Conservation (phyloP, 2,329 filamentous ascomycete species). For the Tolypocladium sp. region DNA sequence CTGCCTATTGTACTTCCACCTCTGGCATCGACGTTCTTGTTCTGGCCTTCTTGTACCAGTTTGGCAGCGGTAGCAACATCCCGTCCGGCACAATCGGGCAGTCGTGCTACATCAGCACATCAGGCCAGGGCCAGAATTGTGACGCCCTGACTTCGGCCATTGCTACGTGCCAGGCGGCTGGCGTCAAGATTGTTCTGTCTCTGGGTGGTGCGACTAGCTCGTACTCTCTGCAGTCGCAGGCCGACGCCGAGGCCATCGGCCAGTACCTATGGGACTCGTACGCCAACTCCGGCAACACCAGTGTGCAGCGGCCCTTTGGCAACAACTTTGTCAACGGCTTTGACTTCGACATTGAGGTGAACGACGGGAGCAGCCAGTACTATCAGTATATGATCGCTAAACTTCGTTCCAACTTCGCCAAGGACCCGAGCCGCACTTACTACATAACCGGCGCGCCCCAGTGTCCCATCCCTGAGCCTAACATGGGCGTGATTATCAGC, state of each 20-base stretch:
- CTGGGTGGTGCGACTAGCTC: constrained; percentile 8
- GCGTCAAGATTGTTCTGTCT: constrained; percentile 10
- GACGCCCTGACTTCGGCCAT: constrained; percentile 7
- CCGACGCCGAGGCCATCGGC: constrained; percentile 10
- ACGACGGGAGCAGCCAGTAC: constrained; percentile 8
- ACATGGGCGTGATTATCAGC: constrained; percentile 33
- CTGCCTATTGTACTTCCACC: constrained; percentile 24
- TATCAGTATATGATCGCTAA: constrained; percentile 11
- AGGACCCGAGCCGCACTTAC: constrained; percentile 14
- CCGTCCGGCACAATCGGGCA: constrained; percentile 30
- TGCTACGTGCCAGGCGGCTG: constrained; percentile 10
- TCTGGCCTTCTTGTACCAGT: constrained; percentile 31
- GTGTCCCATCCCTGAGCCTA: constrained; percentile 21
- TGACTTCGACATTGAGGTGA: constrained; percentile 13
- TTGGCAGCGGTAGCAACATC: constrained; percentile 22
- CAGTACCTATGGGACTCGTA: constrained; percentile 8
- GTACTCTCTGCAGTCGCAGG: constrained; percentile 9
- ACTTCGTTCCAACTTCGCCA: constrained; percentile 11
- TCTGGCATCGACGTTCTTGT: constrained; percentile 33
- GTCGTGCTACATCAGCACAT: constrained; percentile 24
- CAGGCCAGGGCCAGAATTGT: constrained; percentile 19
- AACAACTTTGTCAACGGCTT: constrained; percentile 8
- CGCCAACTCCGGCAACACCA: not conserved
- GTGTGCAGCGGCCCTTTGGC: constrained; percentile 10
- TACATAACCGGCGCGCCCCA: constrained; percentile 38